Conservation (phyloP, 2,329 filamentous ascomycete species). For the Allantophomopsis lycopodina region DNA sequence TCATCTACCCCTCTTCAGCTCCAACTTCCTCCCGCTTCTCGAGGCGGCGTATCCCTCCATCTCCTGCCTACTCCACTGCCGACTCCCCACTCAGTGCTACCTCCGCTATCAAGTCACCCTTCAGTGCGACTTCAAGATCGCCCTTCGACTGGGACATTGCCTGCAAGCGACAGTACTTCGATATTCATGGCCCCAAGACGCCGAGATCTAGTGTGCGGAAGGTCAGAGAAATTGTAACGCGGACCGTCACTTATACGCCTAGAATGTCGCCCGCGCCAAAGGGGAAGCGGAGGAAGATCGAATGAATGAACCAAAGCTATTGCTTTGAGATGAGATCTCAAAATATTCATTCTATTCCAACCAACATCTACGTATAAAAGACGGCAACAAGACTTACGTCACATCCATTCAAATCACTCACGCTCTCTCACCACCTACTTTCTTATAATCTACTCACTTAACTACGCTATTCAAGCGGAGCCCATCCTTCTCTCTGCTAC, state of each 20-base stretch:
- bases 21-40: slow-evolving; percentile 39
- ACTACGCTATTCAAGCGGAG: no score
- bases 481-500: no score
- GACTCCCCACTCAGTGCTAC: slow-evolving; percentile 48
- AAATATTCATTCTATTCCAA: not conserved
- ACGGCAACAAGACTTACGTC: no score
- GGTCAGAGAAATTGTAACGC: slow-evolving; percentile 84
- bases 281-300: slow-evolving; percentile 75
- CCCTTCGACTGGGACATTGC: slow-evolving; percentile 70
- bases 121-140: slow-evolving; percentile 53
- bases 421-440: no score
- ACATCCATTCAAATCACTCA: no score
- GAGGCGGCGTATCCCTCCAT: slow-evolving; percentile 65
- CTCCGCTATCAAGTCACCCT: slow-evolving; percentile 49
- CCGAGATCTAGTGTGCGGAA: slow-evolving; percentile 50
- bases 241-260: slow-evolving; percentile 83
- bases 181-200: slow-evolving; percentile 38
- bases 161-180: slow-evolving; percentile 50
- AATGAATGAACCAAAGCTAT: not conserved
- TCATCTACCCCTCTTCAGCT: slow-evolving; percentile 44
- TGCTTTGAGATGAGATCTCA: not conserved
- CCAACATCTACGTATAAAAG: no score
- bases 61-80: slow-evolving; percentile 51
- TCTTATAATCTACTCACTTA: no score
- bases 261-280: slow-evolving; percentile 80